phyloP scores from a whole-genome alignment of 352 stramenopile species.

The Elongisporangium senticosum region DNA sequence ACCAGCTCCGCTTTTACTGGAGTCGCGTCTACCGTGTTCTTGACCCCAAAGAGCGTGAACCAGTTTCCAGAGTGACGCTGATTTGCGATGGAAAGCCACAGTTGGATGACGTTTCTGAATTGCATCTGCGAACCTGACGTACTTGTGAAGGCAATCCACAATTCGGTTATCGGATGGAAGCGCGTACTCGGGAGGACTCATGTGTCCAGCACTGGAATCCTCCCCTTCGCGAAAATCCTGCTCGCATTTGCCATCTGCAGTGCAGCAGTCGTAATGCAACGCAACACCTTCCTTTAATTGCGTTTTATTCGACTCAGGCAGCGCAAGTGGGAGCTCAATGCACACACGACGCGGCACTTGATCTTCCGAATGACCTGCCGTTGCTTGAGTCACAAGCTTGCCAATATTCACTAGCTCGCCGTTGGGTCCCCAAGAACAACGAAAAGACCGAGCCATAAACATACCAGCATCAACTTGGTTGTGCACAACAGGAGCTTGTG shows the following conservation, averaged over 20 bases:
- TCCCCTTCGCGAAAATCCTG: conserved; percentile 22
- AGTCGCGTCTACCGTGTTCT: conserved; percentile 30
- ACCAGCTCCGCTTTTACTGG: not conserved
- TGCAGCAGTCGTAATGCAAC: conserved; percentile 45
- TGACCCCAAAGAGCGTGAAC: conserved; percentile 73
- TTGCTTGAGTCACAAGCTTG: conserved; percentile 25
- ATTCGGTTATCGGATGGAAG: conserved; percentile 43
- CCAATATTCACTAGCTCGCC: conserved; percentile 65
- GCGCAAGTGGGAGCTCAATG: conserved; percentile 49
- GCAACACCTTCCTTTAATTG: conserved; percentile 48
- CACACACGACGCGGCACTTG: conserved; percentile 20
- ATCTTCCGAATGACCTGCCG: conserved; percentile 14
- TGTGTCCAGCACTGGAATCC: conserved; percentile 11
- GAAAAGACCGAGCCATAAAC: conserved; percentile 78
- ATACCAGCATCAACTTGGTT: conserved; percentile 61
- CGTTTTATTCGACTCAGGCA: conserved; percentile 26
- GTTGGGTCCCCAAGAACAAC: conserved; percentile 75
- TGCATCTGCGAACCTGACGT: conserved; percentile 38
- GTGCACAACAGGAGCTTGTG: conserved; percentile 23
- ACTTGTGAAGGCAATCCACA: conserved; percentile 57
- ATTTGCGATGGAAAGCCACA: conserved; percentile 11
- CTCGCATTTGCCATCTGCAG: not conserved
- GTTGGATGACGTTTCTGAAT: conserved; percentile 13
- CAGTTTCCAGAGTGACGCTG: conserved; percentile 57
- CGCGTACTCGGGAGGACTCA: conserved; percentile 29